Evolutionary conservation across 352 stramenopile species (phyloP).

Genomic region (Salisapilia sapeloensis): DNA sequence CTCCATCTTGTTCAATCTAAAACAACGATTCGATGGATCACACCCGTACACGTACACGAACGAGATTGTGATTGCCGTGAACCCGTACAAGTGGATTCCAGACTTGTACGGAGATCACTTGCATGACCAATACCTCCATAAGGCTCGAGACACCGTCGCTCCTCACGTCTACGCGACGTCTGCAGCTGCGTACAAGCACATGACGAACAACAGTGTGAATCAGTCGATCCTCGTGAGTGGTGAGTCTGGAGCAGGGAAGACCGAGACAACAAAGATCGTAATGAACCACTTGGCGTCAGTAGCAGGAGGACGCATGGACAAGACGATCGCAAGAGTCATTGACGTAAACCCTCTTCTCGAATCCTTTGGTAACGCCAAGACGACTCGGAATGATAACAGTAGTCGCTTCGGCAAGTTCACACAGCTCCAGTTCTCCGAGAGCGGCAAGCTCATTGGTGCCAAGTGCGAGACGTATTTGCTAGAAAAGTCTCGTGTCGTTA

Average conservation of each 20-base stretch:
- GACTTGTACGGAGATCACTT: constrained; percentile 82
- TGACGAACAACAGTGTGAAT: constrained; percentile 58
- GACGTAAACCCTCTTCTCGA: constrained; percentile 86
- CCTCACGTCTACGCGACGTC: constrained; percentile 81
- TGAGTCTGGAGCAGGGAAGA: constrained; percentile 87
- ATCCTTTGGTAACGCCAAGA: constrained; percentile 91
- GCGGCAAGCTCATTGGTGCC: constrained; percentile 64
- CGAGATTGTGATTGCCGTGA: constrained; percentile 96
- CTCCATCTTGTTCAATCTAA: constrained; percentile 89
- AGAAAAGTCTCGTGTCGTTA: constrained; percentile 92
- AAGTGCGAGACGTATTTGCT: constrained; percentile 91
- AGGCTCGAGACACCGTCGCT: constrained; percentile 37
- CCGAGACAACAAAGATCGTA: constrained; percentile 93
- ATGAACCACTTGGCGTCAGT: constrained; percentile 81
- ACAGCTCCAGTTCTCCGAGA: constrained; percentile 72
- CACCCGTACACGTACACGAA: constrained; percentile 97
- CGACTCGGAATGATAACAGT: constrained; percentile 87
- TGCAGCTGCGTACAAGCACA: constrained; percentile 74
- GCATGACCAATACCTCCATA: constrained; percentile 67
- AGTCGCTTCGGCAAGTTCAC: constrained; percentile 85
- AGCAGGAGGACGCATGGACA: constrained; percentile 69
- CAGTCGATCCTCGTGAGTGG: constrained; percentile 81
- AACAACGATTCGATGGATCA: constrained; percentile 75
- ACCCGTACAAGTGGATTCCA: constrained; percentile 92
- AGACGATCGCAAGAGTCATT: constrained; percentile 83